Percentiles rank a stretch among this genome's conserved stretches.
Evolutionary conservation across 441 rosid species (phyloP).

Genomic region (Gossypium aridum): DNA sequence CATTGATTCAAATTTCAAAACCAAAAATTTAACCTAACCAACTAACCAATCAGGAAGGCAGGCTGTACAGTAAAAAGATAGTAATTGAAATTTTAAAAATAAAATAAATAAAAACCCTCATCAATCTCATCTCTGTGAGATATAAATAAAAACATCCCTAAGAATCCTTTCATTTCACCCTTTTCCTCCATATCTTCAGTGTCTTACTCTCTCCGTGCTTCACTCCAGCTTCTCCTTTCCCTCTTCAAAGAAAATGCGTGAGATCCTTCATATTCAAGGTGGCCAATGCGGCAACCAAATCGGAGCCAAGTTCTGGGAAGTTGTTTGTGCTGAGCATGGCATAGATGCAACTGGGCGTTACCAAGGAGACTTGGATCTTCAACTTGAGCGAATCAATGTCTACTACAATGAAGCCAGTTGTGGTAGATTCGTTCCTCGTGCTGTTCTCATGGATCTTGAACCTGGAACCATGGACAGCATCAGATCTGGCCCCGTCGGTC

Average conservation of each 20-base stretch:
- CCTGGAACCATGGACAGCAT: constrained; percentile 58
- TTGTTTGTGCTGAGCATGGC: constrained; percentile 33
- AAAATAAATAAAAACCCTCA: too few relatives aligned
- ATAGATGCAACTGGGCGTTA: constrained; percentile 32
- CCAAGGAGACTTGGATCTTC: constrained; percentile 32
- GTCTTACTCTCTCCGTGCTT: neutral
- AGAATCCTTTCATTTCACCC: neutral
- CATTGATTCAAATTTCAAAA: neutral
- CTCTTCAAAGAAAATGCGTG: constrained; percentile 24
- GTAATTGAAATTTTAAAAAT: neutral
- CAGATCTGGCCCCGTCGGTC: constrained; percentile 43
- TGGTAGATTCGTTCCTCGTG: constrained; percentile 38
- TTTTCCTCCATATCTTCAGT: neutral
- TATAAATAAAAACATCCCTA: neutral
- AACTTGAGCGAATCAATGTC: constrained; percentile 36
- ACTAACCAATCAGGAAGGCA: neutral
- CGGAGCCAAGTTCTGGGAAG: constrained; percentile 47
- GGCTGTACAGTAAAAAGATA: neutral
- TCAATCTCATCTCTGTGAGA: neutral
- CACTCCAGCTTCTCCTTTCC: neutral
- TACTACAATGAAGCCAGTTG: constrained; percentile 42
- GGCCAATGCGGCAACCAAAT: constrained; percentile 49
- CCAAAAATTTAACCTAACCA: neutral
- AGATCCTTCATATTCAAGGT: constrained; percentile 42
- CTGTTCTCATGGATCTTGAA: constrained; percentile 53